Percentiles rank a stretch among this genome's conserved stretches.
Conservation (phyloP, 192 early-diverging fungal species). For the Coemansia sp. region DNA sequence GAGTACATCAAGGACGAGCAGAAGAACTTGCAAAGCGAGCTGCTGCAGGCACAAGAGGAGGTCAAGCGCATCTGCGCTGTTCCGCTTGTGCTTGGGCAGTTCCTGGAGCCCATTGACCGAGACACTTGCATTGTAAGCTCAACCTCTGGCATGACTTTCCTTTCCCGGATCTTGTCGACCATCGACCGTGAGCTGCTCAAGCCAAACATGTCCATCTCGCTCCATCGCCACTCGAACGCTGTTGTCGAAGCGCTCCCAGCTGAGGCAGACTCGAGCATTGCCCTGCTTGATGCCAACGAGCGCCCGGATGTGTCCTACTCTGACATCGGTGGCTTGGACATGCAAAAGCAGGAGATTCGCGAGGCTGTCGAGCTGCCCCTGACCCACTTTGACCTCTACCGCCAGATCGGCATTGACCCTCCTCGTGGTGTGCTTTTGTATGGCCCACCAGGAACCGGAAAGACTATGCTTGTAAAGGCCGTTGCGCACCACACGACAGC, state of each 20-base stretch:
- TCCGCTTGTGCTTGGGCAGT: constrained; percentile 98
- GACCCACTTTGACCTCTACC: constrained; percentile 95
- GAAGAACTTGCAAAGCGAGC: constrained; percentile 93
- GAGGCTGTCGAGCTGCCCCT: constrained; percentile 96
- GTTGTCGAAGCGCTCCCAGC: constrained; percentile 97
- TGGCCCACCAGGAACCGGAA: constrained; percentile 91
- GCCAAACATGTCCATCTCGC: constrained; percentile 88
- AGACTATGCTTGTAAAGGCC: constrained; percentile 95
- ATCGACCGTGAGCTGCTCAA: constrained; percentile 97
- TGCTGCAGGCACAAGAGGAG: constrained; percentile 94
- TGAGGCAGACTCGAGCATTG: constrained; percentile 91
- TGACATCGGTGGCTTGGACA: constrained; percentile 95
- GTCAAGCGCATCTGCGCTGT: constrained; percentile 98
- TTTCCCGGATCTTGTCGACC: constrained; percentile 94
- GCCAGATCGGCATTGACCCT: constrained; percentile 98
- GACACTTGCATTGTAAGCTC: constrained; percentile 94
- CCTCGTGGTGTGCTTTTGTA: constrained; percentile 97
- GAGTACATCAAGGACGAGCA: constrained; percentile 99
- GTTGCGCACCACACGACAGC: constrained; percentile 98
- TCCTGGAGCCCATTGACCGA: constrained; percentile 95
- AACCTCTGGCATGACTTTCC: constrained; percentile 88
- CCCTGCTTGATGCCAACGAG: constrained; percentile 82
- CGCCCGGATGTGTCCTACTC: constrained; percentile 96
- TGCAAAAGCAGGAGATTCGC: constrained; percentile 98
- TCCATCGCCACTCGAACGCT: constrained; percentile 96